Conservation (phyloP, 495 filamentous ascomycete genomes). For the Penicillium pancosmium region DNA sequence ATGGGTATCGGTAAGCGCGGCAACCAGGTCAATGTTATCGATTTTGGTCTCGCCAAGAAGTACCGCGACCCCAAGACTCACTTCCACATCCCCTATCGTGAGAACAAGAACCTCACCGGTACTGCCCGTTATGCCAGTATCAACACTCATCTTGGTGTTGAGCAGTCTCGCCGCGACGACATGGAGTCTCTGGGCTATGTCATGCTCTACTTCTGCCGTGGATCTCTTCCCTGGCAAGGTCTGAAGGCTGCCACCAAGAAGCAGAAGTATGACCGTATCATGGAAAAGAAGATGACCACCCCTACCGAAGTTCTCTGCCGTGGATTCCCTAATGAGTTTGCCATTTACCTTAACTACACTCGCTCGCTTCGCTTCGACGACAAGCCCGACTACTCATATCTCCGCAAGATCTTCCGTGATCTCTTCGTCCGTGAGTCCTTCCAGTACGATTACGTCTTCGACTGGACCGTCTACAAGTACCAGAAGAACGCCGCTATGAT, state of each 20-base stretch:
- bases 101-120: conserved; percentile 99
- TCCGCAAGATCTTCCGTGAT: conserved; percentile 99
- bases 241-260: conserved; percentile 99
- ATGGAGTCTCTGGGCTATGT: conserved; percentile 99
- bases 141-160: conserved; percentile 98
- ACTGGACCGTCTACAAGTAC: conserved; percentile 99
- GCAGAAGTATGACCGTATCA: conserved; percentile 99
- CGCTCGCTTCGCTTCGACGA: conserved; percentile 98
- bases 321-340: conserved; percentile 99
- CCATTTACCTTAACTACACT: conserved; percentile 99
- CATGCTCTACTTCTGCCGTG: conserved; percentile 99
- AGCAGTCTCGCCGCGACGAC: conserved; percentile 98
- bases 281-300: conserved; percentile 99
- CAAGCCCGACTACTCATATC: conserved; percentile 99
- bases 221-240: conserved; percentile 98
- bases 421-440: conserved; percentile 99
- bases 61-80: conserved; percentile 99
- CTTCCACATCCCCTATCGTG: conserved; percentile 99
- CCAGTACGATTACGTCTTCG: conserved; percentile 99
- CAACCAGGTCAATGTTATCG: conserved; percentile 99
- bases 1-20: conserved; percentile 99
- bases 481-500: conserved; percentile 98
- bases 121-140: conserved; percentile 99
- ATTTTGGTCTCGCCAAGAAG: conserved; percentile 99
- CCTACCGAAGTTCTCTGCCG: conserved; percentile 99